Evolutionary conservation across 768 basidiomycete species (phyloP).

Genomic region (Mycena alexandri): DNA sequence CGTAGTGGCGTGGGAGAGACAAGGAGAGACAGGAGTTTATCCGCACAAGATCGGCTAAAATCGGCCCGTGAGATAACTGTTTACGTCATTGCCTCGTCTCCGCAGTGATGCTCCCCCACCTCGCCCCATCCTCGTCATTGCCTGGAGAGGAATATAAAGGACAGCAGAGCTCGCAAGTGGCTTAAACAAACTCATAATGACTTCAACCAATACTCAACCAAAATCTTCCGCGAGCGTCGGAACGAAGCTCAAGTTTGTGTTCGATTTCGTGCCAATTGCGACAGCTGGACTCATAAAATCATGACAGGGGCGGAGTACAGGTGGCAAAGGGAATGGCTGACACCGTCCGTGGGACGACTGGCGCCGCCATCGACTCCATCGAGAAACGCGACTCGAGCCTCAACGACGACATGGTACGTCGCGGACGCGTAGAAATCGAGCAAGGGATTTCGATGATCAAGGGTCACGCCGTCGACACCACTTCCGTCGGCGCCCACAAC

Average conservation of each 20-base stretch:
- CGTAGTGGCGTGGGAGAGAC: conserved; percentile 10
- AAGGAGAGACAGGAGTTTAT: too few species aligned
- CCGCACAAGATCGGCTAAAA: too few species aligned
- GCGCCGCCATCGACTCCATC: conserved; percentile 55
- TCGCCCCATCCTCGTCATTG: conserved; percentile 32
- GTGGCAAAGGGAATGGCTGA: conserved; percentile 56
- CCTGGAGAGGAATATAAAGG: conserved; percentile 7
- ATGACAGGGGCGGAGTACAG: conserved; percentile 17
- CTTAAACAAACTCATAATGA: neutral
- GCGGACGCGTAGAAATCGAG: conserved; percentile 56
- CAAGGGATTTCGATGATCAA: conserved; percentile 51
- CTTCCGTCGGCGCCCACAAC: neutral
- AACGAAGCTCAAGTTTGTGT: conserved; percentile 24
- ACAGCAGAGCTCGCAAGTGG: too few species aligned
- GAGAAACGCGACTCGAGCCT: conserved; percentile 43
- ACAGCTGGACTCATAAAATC: conserved; percentile 13
- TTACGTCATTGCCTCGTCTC: conserved; percentile 8
- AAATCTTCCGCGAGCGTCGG: conserved; percentile 23
- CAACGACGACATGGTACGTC: conserved; percentile 51
- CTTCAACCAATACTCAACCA: conserved; percentile 10
- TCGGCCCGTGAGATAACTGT: too few species aligned
- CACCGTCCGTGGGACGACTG: conserved; percentile 56
- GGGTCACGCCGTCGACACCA: conserved; percentile 14
- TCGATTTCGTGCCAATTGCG: conserved; percentile 43
- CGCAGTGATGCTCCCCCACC: conserved; percentile 22